phyloP scores from a whole-genome alignment of 495 filamentous ascomycete genomes.

The Friedmanniomyces simplex region DNA sequence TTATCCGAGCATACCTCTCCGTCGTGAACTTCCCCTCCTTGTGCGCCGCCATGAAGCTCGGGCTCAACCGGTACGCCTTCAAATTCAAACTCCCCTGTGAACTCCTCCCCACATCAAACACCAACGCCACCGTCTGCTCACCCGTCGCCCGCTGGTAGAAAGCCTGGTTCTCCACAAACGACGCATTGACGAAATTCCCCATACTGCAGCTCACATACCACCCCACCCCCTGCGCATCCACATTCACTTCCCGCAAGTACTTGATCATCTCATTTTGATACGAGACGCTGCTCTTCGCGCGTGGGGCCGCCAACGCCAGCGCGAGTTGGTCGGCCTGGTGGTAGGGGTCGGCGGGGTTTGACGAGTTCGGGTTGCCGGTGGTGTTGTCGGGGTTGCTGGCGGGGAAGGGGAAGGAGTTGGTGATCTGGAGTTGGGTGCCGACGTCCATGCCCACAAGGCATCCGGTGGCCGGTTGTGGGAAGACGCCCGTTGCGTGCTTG shows the following conservation, averaged over 20 bases:
- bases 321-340: conserved; percentile 47
- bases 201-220: conserved; percentile 99
- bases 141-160: conserved; percentile 92
- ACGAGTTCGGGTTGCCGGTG: conserved; percentile 29
- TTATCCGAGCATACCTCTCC: conserved; percentile 64
- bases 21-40: conserved; percentile 96
- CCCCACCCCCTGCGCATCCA: conserved; percentile 94
- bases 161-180: conserved; percentile 96
- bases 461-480: conserved; percentile 83
- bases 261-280: conserved; percentile 98
- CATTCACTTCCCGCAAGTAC: conserved; percentile 90
- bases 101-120: conserved; percentile 90
- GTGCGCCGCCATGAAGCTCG: conserved; percentile 80
- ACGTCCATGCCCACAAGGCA: conserved; percentile 89
- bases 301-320: conserved; percentile 75
- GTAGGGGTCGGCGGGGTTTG: conserved; percentile 63
- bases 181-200: conserved; percentile 92
- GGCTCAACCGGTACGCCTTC: conserved; percentile 80
- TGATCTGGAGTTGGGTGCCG: conserved; percentile 68
- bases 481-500: conserved; percentile 77
- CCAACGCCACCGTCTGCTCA: conserved; percentile 83
- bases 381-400: conserved; percentile 35
- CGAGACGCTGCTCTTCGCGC: conserved; percentile 73
- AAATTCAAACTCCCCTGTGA: conserved; percentile 83
- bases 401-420: conserved; percentile 91